phyloP scores from a whole-genome alignment of 805 yeast genomes.

The Candida morakotiae region DNA sequence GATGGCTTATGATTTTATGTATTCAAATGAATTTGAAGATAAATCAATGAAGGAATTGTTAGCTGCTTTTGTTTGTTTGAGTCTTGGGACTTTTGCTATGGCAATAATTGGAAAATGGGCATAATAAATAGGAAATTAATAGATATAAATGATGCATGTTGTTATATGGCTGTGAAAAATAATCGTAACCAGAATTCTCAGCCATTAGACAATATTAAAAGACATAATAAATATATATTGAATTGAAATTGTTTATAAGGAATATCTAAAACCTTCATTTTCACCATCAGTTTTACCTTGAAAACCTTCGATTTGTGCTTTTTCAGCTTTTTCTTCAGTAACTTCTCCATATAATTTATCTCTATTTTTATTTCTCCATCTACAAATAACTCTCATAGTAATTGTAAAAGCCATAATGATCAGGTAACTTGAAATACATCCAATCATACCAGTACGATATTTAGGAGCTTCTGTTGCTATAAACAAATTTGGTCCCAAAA shows the following conservation, averaged over 20 bases:
- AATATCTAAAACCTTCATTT: constrained; percentile 20
- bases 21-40: constrained; percentile 23
- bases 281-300: constrained; percentile 21
- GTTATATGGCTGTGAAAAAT: no score
- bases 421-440: constrained; percentile 18
- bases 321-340: constrained; percentile 16
- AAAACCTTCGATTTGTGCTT: constrained; percentile 21
- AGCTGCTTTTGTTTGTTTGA: constrained; percentile 19
- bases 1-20: constrained; percentile 38
- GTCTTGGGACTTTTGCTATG: constrained; percentile 27
- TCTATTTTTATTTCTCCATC: constrained; percentile 14
- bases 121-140: constrained; percentile 7
- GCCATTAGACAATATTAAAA: no score
- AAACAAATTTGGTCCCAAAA: constrained; percentile 23
- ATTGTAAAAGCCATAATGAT: constrained; percentile 17
- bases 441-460: constrained; percentile 21
- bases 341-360: constrained; percentile 16
- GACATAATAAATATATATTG: no score
- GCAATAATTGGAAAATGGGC: constrained; percentile 35
- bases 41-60: constrained; percentile 15
- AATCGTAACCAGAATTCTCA: no score
- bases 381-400: constrained; percentile 11
- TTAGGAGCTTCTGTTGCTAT: constrained; percentile 20
- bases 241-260: constrained; percentile 9
- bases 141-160: no score